A percentile compares a stretch with the other conserved stretches of the same genome.
Conservation (phyloP, 495 filamentous ascomycete genomes). For the Chaetomium cochliodes region DNA sequence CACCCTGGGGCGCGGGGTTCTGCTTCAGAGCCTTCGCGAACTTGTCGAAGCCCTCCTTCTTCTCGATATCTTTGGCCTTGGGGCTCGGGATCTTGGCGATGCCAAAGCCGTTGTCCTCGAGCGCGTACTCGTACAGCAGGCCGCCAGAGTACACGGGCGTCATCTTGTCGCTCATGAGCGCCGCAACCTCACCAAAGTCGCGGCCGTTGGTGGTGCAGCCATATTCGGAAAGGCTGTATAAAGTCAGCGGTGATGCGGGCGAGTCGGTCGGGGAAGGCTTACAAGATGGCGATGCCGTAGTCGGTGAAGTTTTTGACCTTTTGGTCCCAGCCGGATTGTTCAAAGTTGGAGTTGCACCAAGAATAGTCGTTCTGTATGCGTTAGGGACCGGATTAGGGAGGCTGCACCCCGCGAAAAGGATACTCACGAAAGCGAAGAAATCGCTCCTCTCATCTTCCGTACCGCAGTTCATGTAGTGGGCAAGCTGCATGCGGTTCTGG, state of each 20-base stretch:
- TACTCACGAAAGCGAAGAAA: slow-evolving; percentile 82
- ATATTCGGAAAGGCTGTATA: slow-evolving; percentile 75
- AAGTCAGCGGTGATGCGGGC: too few relatives aligned
- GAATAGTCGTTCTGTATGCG: slow-evolving; percentile 80
- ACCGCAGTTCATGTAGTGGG: slow-evolving; percentile 95
- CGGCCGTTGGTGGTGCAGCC: slow-evolving; percentile 82
- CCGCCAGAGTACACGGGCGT: slow-evolving; percentile 92
- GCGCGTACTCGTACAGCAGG: slow-evolving; percentile 92
- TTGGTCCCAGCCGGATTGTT: slow-evolving; percentile 77
- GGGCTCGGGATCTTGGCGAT: slow-evolving; percentile 67
- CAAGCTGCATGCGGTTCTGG: slow-evolving; percentile 85
- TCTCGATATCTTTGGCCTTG: slow-evolving; percentile 29
- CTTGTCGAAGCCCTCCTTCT: slow-evolving; percentile 52
- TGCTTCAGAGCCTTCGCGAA: slow-evolving; percentile 64
- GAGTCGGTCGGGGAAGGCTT: background rate
- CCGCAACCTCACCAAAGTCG: slow-evolving; percentile 73
- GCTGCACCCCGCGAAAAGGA: background rate
- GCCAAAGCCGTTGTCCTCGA: slow-evolving; percentile 76
- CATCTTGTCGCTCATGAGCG: slow-evolving; percentile 85
- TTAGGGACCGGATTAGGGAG: background rate
- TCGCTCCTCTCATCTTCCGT: slow-evolving; percentile 81
- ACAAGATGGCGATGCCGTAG: slow-evolving; percentile 89
- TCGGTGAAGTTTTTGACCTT: slow-evolving; percentile 89
- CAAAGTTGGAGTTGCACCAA: slow-evolving; percentile 88
- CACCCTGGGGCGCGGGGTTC: slow-evolving; percentile 64